These are phyloP conservation scores for Wickerhamomyces bisporus DNA, from an alignment of 805 yeast species.

Conservation along the genomic window DNA sequence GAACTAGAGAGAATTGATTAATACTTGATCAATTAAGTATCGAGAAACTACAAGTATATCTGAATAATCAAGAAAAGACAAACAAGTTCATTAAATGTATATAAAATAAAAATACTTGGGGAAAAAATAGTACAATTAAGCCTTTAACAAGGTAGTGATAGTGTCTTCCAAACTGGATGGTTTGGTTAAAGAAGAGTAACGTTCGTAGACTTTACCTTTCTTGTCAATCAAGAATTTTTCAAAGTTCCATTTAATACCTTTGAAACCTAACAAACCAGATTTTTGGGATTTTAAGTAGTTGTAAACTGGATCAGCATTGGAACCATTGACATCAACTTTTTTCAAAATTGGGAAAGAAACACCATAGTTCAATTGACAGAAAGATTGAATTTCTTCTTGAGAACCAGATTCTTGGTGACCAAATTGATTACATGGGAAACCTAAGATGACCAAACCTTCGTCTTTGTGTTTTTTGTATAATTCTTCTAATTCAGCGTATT, in stretches of 20 bases:
- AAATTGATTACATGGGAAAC: constrained; percentile 91
- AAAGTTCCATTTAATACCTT: constrained; percentile 73
- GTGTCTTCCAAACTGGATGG: constrained; percentile 57
- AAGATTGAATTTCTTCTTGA: constrained; percentile 63
- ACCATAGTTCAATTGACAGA: constrained; percentile 81
- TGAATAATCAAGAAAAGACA: too few relatives aligned
- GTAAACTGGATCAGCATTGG: constrained; percentile 74
- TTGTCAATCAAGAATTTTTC: constrained; percentile 64
- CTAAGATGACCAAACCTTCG: constrained; percentile 64
- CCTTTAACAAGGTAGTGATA: constrained; percentile 51
- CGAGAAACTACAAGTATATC: too few relatives aligned
- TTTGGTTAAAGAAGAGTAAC: constrained; percentile 63
- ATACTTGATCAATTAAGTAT: too few relatives aligned
- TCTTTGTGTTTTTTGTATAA: constrained; percentile 63
- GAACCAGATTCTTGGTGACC: constrained; percentile 74
- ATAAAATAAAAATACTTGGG: too few relatives aligned
- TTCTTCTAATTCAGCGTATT: constrained; percentile 67
- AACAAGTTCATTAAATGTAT: too few relatives aligned
- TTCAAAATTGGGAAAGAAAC: constrained; percentile 85
- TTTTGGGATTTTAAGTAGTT: constrained; percentile 66
- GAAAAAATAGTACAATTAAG: constrained; percentile 13
- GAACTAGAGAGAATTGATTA: too few relatives aligned
- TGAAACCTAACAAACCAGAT: constrained; percentile 59
- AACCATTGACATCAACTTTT: constrained; percentile 88
- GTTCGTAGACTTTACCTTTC: constrained; percentile 56